Percentiles rank a stretch among this genome's conserved stretches.
Evolutionary conservation across 345 rosid genomes (phyloP).

Genomic region (Boechera retrofracta): DNA sequence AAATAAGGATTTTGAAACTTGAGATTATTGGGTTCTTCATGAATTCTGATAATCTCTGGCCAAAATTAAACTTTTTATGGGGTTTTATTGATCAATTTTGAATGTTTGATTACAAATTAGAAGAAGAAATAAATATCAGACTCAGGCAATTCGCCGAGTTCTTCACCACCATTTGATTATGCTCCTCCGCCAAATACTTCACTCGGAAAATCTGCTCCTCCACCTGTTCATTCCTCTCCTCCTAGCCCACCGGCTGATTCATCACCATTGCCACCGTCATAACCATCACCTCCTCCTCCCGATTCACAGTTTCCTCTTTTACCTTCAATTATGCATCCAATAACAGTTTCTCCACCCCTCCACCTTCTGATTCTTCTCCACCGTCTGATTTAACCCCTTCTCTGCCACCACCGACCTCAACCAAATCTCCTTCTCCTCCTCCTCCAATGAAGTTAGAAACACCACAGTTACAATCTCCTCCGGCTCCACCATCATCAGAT

Average conservation of each 20-base stretch:
- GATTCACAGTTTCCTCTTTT: slow-evolving; percentile 30
- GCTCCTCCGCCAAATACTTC: slow-evolving; percentile 32
- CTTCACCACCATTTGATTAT: slow-evolving; percentile 40
- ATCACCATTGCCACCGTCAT: slow-evolving; percentile 41
- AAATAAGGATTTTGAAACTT: slow-evolving; percentile 1
- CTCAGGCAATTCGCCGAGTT: slow-evolving; percentile 51
- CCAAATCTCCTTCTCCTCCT: slow-evolving; percentile 39
- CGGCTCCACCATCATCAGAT: slow-evolving; percentile 39
- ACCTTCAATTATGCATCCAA: slow-evolving; percentile 32
- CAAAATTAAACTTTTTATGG: not conserved
- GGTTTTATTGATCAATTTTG: slow-evolving; percentile 5
- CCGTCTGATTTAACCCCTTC: slow-evolving; percentile 25
- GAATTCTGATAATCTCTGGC: not conserved
- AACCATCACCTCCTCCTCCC: slow-evolving; percentile 39
- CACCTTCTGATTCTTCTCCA: slow-evolving; percentile 34
- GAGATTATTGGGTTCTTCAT: slow-evolving; percentile 2
- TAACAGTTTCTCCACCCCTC: slow-evolving; percentile 20
- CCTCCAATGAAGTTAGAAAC: slow-evolving; percentile 14
- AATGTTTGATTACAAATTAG: not conserved
- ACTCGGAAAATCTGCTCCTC: slow-evolving; percentile 4
- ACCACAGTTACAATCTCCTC: slow-evolving; percentile 1
- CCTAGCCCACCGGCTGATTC: slow-evolving; percentile 41
- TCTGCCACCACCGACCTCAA: slow-evolving; percentile 44
- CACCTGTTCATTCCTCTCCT: slow-evolving; percentile 38
- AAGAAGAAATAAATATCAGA: slow-evolving; percentile 49